Evolutionary conservation across 2,329 filamentous ascomycete species (phyloP), one percentile per base, ranked within the genome.

Genomic region (Calonectria hongkongensis): DNA sequence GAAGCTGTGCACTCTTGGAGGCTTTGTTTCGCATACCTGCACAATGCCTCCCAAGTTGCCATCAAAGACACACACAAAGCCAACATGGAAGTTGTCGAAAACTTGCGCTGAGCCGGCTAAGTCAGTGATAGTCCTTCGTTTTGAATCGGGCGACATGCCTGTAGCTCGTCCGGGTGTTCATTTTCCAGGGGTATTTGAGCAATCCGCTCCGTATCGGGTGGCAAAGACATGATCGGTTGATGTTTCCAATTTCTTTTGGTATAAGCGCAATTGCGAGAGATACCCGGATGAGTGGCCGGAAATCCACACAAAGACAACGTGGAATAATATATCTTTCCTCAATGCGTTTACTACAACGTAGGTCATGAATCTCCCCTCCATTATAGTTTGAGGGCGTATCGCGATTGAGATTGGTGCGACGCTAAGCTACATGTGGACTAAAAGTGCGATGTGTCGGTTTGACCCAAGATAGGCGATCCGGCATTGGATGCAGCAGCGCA

Each of bases 11-110:
- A 18, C 2, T 18, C 6, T 41, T n/a, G n/a, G 8, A 12, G n/a
- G 7, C 2, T 16, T 16, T 8, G 1, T 16, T 5, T 4, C 5
- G 12, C 48, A 7, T 48, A 75, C 75, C 74, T 77, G 39, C 71
- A 77, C 3, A 78, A 7, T 9, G 76, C 75, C 66, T 78, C 75
- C 75, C 75, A 77, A 18, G 75, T 77, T 1, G 75, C 69, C 75
- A 77, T 77, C 12, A 75, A 25, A 4, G 63, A 73, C 0, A 75
- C 73, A 2, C 68, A 73, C 2, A 69, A 41, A 1, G 73, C 66
- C 2, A 77, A 9, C 75, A 77, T 75, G 0, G 75, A 70, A 10
- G 47, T 47, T 0, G 68, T 39, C 1, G 75, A 77, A 10, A 76
- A 76, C 30, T 74, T 76, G 36, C 74, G 72, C 68, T 76, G 3